Base-by-base conservation (phyloP, 2,329 filamentous ascomycete genomes). In the Akanthomyces uredinophilus region DNA sequence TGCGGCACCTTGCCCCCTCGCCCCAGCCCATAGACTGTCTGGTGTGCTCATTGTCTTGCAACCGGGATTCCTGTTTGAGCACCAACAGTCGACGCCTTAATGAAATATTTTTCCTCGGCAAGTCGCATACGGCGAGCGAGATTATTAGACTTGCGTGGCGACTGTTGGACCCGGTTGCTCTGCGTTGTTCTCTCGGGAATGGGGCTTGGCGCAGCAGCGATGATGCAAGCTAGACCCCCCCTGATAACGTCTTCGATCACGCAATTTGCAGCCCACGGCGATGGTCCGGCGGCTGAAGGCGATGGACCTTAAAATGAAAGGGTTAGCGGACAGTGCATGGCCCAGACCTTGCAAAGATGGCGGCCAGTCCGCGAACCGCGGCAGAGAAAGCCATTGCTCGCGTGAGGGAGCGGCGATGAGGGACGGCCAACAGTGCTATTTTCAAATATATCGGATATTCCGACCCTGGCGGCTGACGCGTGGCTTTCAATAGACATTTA, bases 181-280 rank as follows among this genome's bases (percentile, higher is more conserved):
- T 37, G 32, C 32, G 32, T 37, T 37, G 22, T 29, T 14, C 43
- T 57, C 2, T 11, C 10, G 6, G 11, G 14, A 5, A 20, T n/a
- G 3, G 11, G 18, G 4, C 53, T n/a, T 18, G 43, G 29, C 39
- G 54, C 43, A 35, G 43, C 39, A 8, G 37, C 24, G 27, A 56
- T 55, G 27, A 56, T 57, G 29, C 54, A 47, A 47, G 32, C 32
- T 13, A 10, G 32, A 10, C 32, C 8, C 32, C 32, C 32, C 54
- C 41, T 32, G 29, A 57, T 47, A 47, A 47, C 41, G 43, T 57
- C 43, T 46, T 56, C 41, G 16, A 57, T 43, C 54, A 57, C 54
- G 54, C 54, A 44, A 57, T 57, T 47, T 57, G 27, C 29, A n/a
- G n/a, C 27, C 54, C 43, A 47, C 20, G 22, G 54, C 54, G 54